A percentile compares a stretch with the other conserved stretches of the same genome.
These are phyloP conservation scores for Clavispora fructus DNA, from an alignment of 805 yeast genomes.

Conservation along the genomic window DNA sequence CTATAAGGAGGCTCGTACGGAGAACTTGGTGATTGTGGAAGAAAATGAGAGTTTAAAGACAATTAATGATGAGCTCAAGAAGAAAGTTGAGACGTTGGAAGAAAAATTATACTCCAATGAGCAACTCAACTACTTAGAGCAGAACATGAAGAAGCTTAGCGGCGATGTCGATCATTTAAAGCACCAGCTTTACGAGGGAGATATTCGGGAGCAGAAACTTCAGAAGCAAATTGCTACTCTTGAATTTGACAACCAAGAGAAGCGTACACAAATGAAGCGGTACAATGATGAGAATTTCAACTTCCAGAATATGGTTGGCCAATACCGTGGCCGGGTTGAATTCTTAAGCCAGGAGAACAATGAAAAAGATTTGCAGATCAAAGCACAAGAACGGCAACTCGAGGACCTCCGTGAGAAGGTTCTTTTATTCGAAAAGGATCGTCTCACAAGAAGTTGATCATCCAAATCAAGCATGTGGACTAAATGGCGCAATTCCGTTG, in stretches of 20 bases:
- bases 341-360: conserved; percentile 33
- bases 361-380: conserved; percentile 40
- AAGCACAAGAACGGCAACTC: conserved; percentile 52
- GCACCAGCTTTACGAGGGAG: conserved; percentile 45
- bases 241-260: conserved; percentile 46
- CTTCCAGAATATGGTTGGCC: conserved; percentile 46
- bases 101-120: conserved; percentile 43
- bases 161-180: conserved; percentile 43
- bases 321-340: conserved; percentile 34
- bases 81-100: conserved; percentile 43
- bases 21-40: conserved; percentile 52
- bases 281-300: conserved; percentile 57
- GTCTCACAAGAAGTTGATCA: neutral
- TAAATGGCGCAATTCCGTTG: neutral
- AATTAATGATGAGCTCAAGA: conserved; percentile 46
- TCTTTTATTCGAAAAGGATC: conserved; percentile 4
- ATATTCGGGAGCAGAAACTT: conserved; percentile 44
- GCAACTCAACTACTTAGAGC: conserved; percentile 58
- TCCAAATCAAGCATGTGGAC: neutral
- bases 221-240: conserved; percentile 53
- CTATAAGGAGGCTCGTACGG: conserved; percentile 39
- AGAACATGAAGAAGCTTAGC: conserved; percentile 50
- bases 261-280: conserved; percentile 43
- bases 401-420: conserved; percentile 50
- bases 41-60: conserved; percentile 63